Evolutionary conservation across 1,139 yeast genomes (phyloP), one percentile per base, ranked within the genome.

Genomic region (Debaryomycetaceae sp.): DNA sequence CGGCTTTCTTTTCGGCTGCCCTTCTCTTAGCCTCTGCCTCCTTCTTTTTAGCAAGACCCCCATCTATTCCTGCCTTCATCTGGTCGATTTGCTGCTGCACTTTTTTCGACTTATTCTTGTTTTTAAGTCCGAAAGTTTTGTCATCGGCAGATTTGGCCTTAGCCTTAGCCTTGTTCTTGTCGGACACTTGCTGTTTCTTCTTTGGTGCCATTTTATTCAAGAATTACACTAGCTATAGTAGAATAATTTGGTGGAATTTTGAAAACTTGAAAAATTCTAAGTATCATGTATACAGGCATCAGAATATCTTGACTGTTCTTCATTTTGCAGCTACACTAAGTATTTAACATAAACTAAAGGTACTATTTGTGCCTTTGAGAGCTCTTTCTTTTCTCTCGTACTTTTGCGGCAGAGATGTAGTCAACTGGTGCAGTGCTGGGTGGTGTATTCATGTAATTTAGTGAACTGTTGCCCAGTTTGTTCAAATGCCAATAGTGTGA

Each of bases 61-160:
- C 87, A 58, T 75, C 75, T 26, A 77, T 74, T 47, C 86, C 89
- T 11, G 79, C 70, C 50, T 67, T 57, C 35, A 91, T 87, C 59
- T 91, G 97, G 47, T 75, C 76, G 47, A 92, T 89, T 58, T 69
- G 91, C 48, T 75, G 79, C 64, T 94, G 98, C 33, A 94, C 98
- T 58, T 83, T 92, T 55, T 92, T 79, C 35, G 98, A 89, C 57
- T 87, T 86, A 66, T 88, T 88, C 67, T 94, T 94, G 65, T 89
- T 89, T 60, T 89, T 92, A 73, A 92, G 73, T 44, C 98, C 98
- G 59, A 92, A 92, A 2, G 97, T 86, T 67, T 88, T 89, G 65
- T 92, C 98, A 37, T 86, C 92, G 48, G 83, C 84, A 32, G 79
- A 64, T 65, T 81, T 79, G 50, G 69, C 73, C 67, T 82, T 83